Conservation (phyloP, 257 asterid species). For the Fraxinus anomala region DNA sequence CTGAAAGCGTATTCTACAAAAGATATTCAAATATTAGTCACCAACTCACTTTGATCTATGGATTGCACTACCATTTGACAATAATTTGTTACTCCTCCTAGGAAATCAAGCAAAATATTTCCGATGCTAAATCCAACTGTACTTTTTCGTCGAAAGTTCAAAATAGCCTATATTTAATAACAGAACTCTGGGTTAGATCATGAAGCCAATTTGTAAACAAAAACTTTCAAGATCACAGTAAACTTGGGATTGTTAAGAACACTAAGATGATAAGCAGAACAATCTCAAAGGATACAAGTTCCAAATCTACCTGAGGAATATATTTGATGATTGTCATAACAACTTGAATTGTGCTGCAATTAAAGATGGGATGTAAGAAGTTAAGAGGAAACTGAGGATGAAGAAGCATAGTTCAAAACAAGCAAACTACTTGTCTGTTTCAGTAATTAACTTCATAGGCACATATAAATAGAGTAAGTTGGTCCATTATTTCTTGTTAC, state of each 20-base stretch:
- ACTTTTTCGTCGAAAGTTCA: conserved; percentile 78
- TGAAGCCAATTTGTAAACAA: not conserved
- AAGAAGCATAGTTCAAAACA: not conserved
- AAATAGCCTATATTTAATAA: conserved; percentile 48
- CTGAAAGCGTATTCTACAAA: not conserved
- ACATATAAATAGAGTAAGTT: no score
- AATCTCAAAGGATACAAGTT: not conserved
- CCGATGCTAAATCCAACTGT: conserved; percentile 93
- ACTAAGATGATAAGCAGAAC: not conserved
- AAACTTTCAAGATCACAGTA: not conserved
- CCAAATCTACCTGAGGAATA: conserved; percentile 82
- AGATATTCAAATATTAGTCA: not conserved
- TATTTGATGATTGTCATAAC: conserved; percentile 86
- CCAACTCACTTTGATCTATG: conserved; percentile 77
- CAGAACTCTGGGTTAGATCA: conserved; percentile 13
- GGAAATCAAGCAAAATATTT: conserved; percentile 81
- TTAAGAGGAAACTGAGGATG: not conserved
- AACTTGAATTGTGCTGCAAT: conserved; percentile 78
- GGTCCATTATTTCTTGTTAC: no score
- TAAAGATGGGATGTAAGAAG: not conserved
- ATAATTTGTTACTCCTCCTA: conserved; percentile 77
- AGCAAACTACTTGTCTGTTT: not conserved
- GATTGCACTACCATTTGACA: conserved; percentile 91
- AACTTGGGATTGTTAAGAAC: not conserved
- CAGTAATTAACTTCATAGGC: not conserved